These are phyloP conservation scores for Phytopythium oedochilum DNA, from an alignment of 352 stramenopile species.

Conservation along the genomic window DNA sequence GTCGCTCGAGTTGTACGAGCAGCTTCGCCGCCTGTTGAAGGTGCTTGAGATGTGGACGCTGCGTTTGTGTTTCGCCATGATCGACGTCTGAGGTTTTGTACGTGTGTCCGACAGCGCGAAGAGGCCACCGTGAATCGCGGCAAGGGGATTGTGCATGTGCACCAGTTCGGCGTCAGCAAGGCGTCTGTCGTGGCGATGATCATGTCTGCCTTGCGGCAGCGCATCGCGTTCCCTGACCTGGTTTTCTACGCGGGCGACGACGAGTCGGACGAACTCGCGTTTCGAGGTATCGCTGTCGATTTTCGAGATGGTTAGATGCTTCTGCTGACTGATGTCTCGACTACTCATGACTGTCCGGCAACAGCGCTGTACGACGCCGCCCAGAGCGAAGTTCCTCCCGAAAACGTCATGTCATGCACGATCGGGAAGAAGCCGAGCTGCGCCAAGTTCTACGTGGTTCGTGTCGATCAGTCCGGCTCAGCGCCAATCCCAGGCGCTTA, in stretches of 20 bases:
- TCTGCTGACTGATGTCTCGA: too few relatives aligned
- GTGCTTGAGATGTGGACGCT: slow-evolving; percentile 24
- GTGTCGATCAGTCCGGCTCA: neutral
- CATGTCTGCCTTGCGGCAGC: slow-evolving; percentile 47
- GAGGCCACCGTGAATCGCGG: slow-evolving; percentile 45
- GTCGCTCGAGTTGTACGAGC: slow-evolving; percentile 86
- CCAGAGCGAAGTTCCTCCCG: slow-evolving; percentile 20
- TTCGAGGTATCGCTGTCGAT: slow-evolving; percentile 56
- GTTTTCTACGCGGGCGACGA: slow-evolving; percentile 96
- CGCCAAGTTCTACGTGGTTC: slow-evolving; percentile 93
- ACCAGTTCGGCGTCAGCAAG: slow-evolving; percentile 73
- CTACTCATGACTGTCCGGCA: too few relatives aligned
- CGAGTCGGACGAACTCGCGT: slow-evolving; percentile 93
- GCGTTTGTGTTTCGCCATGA: neutral
- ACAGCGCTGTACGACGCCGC: slow-evolving; percentile 45
- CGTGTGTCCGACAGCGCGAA: slow-evolving; percentile 29
- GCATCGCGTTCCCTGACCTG: slow-evolving; percentile 88
- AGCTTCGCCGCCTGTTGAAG: slow-evolving; percentile 94
- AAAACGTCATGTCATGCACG: slow-evolving; percentile 90
- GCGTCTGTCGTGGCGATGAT: slow-evolving; percentile 47
- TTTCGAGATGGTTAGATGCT: neutral
- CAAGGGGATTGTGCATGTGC: slow-evolving; percentile 74
- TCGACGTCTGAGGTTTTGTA: neutral
- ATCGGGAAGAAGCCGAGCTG: slow-evolving; percentile 97
- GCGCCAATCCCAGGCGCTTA: neutral